phyloP scores from a whole-genome alignment of 1,284 basidiomycete genomes.

The Tilletia walkeri region DNA sequence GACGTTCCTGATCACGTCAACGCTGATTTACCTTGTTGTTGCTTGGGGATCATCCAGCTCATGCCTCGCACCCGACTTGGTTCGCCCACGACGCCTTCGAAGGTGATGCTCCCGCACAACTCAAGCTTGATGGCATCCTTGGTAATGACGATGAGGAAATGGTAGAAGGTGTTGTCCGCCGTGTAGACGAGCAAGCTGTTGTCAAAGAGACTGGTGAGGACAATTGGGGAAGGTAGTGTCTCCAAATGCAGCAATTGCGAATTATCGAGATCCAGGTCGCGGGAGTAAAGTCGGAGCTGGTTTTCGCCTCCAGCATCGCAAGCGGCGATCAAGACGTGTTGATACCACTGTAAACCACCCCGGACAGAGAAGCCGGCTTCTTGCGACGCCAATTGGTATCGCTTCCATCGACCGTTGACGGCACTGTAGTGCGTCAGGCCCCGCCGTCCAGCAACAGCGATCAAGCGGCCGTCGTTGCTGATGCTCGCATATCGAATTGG shows the following conservation, averaged over 20 bases:
- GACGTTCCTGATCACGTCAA: not conserved
- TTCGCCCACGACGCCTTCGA: constrained; percentile 82
- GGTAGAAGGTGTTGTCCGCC: constrained; percentile 88
- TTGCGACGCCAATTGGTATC: constrained; percentile 78
- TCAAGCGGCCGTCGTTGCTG: constrained; percentile 82
- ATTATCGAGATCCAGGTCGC: constrained; percentile 84
- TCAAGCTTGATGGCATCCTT: constrained; percentile 75
- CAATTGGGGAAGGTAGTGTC: constrained; percentile 64
- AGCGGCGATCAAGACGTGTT: constrained; percentile 88
- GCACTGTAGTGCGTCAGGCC: constrained; percentile 93
- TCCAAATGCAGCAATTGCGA: constrained; percentile 81
- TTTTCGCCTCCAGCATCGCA: constrained; percentile 58
- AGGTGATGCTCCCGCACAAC: constrained; percentile 90
- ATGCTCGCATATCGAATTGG: constrained; percentile 90
- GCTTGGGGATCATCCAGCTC: constrained; percentile 93
- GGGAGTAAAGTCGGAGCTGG: constrained; percentile 82
- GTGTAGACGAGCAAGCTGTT: constrained; percentile 96
- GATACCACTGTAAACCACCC: constrained; percentile 94
- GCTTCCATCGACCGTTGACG: constrained; percentile 90
- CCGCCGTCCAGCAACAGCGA: constrained; percentile 87
- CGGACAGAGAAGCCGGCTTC: constrained; percentile 84
- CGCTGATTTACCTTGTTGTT: constrained; percentile 75
- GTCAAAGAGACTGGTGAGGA: constrained; percentile 73
- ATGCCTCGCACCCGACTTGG: constrained; percentile 83
- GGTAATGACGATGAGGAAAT: constrained; percentile 87